These are phyloP conservation scores for Umbelopsis vinacea DNA, from an alignment of 192 early-diverging fungal species.

Conservation along the genomic window DNA sequence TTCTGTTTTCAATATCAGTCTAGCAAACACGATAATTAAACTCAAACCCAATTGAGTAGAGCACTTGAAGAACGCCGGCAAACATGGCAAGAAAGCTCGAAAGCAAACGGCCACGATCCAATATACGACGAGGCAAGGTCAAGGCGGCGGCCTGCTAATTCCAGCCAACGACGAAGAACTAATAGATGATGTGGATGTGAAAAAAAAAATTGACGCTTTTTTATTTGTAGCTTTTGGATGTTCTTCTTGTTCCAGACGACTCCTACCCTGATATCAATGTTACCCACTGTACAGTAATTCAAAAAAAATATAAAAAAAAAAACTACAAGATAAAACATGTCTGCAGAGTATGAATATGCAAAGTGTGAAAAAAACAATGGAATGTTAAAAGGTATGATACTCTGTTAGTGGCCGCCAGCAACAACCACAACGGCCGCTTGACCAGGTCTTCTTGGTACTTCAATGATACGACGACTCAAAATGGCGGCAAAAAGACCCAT, in stretches of 20 bases:
- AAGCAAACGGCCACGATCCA: neutral
- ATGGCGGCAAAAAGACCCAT: slow-evolving; percentile 64
- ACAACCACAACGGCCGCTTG: neutral
- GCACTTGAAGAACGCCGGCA: slow-evolving; percentile 35
- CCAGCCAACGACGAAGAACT: neutral
- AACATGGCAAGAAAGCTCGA: slow-evolving; percentile 30
- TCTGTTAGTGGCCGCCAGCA: neutral
- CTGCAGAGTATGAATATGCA: slow-evolving; percentile 16
- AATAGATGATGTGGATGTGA: neutral
- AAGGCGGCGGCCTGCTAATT: neutral
- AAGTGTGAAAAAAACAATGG: slow-evolving; percentile 7
- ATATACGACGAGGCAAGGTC: neutral
- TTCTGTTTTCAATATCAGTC: no score
- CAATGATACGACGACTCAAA: slow-evolving; percentile 47
- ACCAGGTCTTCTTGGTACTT: slow-evolving; percentile 12
- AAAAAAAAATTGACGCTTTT: neutral
- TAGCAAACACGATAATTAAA: neutral
- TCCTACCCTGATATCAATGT: neutral
- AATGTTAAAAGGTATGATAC: neutral
- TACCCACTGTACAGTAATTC: neutral
- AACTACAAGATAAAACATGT: neutral
- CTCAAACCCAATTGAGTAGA: slow-evolving; percentile 2
- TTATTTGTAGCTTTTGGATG: neutral
- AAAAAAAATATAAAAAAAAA: neutral
- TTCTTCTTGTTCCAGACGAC: neutral